Conservation (phyloP, 192 early-diverging fungal species). For the Mortierella antarctica region DNA sequence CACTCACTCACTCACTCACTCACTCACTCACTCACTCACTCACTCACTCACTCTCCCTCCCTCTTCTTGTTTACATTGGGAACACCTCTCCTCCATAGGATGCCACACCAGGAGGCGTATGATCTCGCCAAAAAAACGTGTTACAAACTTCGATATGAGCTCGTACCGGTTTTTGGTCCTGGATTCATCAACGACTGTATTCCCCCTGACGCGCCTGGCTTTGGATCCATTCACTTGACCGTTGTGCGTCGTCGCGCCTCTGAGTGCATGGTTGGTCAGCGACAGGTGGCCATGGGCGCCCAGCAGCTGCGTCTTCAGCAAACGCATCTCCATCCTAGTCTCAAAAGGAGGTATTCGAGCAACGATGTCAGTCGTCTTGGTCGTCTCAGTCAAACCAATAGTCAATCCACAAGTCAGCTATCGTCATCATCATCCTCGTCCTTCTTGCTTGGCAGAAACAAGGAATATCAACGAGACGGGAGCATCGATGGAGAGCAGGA, state of each 20-base stretch:
- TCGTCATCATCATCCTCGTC: slow-evolving; percentile 23
- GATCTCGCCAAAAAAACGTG: slow-evolving; percentile 51
- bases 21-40: no score
- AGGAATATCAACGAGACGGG: slow-evolving; percentile 15
- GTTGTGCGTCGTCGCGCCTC: slow-evolving; percentile 44
- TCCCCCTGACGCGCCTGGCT: slow-evolving; percentile 38
- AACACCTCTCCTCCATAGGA: slow-evolving; percentile 8
- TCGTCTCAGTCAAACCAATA: slow-evolving; percentile 25
- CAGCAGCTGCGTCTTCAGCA: slow-evolving; percentile 48
- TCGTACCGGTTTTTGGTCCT: slow-evolving; percentile 43
- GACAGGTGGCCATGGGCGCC: slow-evolving; percentile 19
- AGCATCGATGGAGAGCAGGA: slow-evolving; percentile 31
- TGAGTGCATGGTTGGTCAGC: slow-evolving; percentile 45
- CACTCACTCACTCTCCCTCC: no score
- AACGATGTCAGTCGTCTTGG: slow-evolving; percentile 48
- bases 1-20: no score
- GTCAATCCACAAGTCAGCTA: slow-evolving; percentile 23
- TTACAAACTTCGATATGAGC: slow-evolving; percentile 45
- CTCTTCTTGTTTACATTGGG: neutral
- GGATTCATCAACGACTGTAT: slow-evolving; percentile 53
- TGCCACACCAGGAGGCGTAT: slow-evolving; percentile 47
- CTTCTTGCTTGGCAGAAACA: slow-evolving; percentile 21
- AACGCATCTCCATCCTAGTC: slow-evolving; percentile 36
- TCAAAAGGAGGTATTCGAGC: slow-evolving; percentile 49
- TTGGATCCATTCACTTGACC: slow-evolving; percentile 45